phyloP scores from a whole-genome alignment of 2,329 filamentous ascomycete genomes.

The Pleomassaria siparia region DNA sequence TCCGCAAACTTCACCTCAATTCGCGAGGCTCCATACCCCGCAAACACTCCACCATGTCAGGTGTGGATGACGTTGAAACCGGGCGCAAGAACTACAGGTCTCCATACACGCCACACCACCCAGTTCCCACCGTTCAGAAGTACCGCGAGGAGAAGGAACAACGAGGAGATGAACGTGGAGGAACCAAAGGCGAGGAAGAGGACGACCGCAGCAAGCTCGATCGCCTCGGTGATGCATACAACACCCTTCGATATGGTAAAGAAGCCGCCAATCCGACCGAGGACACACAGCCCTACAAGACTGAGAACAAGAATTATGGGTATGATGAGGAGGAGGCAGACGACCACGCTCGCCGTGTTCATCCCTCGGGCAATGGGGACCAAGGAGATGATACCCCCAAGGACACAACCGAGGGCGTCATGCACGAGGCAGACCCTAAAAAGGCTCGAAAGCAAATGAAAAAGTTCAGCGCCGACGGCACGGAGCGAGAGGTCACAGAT shows the following conservation, averaged over 20 bases:
- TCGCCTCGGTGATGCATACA: slow-evolving; percentile 40
- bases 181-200: slow-evolving; percentile 21
- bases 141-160: slow-evolving; percentile 51
- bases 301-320: slow-evolving; percentile 40
- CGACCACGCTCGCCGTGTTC: slow-evolving; percentile 33
- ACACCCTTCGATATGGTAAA: slow-evolving; percentile 33
- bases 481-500: slow-evolving; percentile 66
- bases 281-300: slow-evolving; percentile 34
- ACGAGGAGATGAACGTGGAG: slow-evolving; percentile 38
- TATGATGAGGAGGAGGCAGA: slow-evolving; percentile 31
- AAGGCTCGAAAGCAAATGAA: slow-evolving; percentile 54
- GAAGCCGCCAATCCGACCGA: slow-evolving; percentile 25
- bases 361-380: slow-evolving; percentile 17
- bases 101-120: slow-evolving; percentile 48
- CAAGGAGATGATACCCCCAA: slow-evolving; percentile 27
- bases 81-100: slow-evolving; percentile 41
- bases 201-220: slow-evolving; percentile 37
- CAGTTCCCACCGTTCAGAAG: slow-evolving; percentile 50
- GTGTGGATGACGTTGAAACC: slow-evolving; percentile 46
- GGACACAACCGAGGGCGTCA: slow-evolving; percentile 49
- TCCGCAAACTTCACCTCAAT: not conserved
- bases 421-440: slow-evolving; percentile 45
- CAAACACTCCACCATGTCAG: slow-evolving; percentile 35
- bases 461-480: slow-evolving; percentile 49
- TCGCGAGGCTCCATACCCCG: not conserved